Evolutionary conservation across 306 rosid genomes (phyloP).

Genomic region (Gastrolobium villosum): DNA sequence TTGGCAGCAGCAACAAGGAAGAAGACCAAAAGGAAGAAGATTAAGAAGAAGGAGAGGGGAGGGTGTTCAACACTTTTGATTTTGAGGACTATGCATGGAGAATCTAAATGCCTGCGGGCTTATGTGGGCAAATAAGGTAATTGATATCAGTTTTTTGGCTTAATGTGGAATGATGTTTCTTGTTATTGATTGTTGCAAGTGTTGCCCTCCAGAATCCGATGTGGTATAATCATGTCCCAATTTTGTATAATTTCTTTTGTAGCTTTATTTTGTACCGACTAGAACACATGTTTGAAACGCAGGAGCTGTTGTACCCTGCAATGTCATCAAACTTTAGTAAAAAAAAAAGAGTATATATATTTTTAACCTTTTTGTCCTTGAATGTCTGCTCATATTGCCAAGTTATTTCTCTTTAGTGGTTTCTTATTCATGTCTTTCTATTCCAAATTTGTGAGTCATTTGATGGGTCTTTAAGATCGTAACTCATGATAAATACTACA

Average conservation of each 20-base stretch:
- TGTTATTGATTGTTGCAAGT: slow-evolving; percentile 7
- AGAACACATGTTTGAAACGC: slow-evolving; percentile 12
- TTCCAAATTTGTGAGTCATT: background rate
- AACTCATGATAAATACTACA: background rate
- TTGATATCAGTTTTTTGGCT: slow-evolving; percentile 29
- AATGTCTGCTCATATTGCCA: slow-evolving; percentile 17
- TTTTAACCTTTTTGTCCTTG: background rate
- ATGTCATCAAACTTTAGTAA: background rate
- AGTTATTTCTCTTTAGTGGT: background rate
- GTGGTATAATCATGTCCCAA: background rate
- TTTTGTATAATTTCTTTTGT: slow-evolving; percentile 15
- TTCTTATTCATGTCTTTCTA: slow-evolving; percentile 22
- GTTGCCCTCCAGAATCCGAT: slow-evolving; percentile 29
- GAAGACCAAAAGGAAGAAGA: slow-evolving; percentile 33
- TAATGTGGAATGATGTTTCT: background rate
- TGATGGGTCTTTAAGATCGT: slow-evolving; percentile 25
- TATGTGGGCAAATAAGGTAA: slow-evolving; percentile 66
- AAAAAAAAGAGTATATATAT: background rate
- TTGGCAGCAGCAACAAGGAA: background rate
- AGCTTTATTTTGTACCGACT: slow-evolving; percentile 38
- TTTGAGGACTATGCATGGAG: slow-evolving; percentile 95
- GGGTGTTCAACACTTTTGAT: slow-evolving; percentile 64
- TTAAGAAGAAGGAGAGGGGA: slow-evolving; percentile 22
- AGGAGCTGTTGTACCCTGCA: background rate
- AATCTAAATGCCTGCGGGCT: slow-evolving; percentile 71